Conservation (phyloP, 345 rosid genomes). For the Jatropha curcas region DNA sequence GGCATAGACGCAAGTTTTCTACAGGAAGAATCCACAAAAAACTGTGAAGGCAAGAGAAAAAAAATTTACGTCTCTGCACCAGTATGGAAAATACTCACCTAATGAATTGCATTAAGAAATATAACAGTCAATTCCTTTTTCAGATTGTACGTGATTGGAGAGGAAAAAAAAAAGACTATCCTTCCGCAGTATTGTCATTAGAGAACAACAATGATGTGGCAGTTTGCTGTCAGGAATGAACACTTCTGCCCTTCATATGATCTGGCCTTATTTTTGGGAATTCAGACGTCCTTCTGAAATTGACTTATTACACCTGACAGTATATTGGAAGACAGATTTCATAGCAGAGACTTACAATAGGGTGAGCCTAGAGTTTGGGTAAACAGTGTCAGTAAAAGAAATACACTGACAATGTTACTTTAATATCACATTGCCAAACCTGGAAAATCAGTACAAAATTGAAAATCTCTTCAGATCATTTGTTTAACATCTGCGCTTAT, state of each 20-base stretch:
- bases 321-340: slow-evolving; percentile 40
- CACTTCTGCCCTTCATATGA: slow-evolving; percentile 34
- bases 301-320: slow-evolving; percentile 22
- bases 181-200: slow-evolving; percentile 60
- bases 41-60: slow-evolving; percentile 15
- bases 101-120: slow-evolving; percentile 60
- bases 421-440: slow-evolving; percentile 82
- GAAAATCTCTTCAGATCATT: neutral
- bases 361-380: slow-evolving; percentile 47
- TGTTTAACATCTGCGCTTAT: neutral
- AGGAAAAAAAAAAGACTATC: no score
- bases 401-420: slow-evolving; percentile 54
- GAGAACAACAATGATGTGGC: slow-evolving; percentile 50
- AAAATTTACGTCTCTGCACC: slow-evolving; percentile 10
- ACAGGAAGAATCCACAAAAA: slow-evolving; percentile 22
- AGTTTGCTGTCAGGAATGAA: slow-evolving; percentile 62
- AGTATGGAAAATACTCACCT: slow-evolving; percentile 48
- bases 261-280: slow-evolving; percentile 35
- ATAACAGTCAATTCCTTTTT: slow-evolving; percentile 49
- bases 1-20: slow-evolving; percentile 36
- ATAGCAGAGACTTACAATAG: slow-evolving; percentile 57
- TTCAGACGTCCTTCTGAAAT: slow-evolving; percentile 34
- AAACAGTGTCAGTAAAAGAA: slow-evolving; percentile 57
- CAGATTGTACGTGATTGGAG: slow-evolving; percentile 40
- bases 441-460: slow-evolving; percentile 45